Conservation (phyloP, 2,329 filamentous ascomycete genomes). For the Madurella mycetomatis region DNA sequence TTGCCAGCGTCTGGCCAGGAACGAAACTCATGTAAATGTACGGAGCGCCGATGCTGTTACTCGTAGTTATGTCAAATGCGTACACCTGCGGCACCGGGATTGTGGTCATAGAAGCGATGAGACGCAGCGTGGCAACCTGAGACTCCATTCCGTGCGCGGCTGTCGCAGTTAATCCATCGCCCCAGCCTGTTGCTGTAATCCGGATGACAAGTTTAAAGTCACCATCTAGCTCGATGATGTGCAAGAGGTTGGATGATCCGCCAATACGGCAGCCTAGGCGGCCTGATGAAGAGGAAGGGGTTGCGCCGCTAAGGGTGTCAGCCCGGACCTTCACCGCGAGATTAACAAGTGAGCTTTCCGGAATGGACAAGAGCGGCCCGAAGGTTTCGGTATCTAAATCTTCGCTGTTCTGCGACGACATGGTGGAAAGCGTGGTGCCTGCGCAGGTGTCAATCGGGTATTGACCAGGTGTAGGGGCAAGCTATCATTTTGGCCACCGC, state of each 20-base stretch:
- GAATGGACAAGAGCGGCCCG: background rate
- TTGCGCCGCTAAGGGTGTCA: background rate
- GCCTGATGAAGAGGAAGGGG: background rate
- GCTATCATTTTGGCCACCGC: too few species aligned
- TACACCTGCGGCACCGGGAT: constrained; percentile 22
- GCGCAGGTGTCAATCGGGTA: too few species aligned
- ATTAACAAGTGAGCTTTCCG: background rate
- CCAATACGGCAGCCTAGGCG: background rate
- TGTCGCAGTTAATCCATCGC: background rate
- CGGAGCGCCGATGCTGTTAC: constrained; percentile 18
- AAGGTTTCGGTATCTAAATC: background rate
- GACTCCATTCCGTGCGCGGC: constrained; percentile 8
- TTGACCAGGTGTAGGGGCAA: too few species aligned
- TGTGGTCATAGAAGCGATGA: constrained; percentile 3
- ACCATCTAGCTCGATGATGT: constrained; percentile 6
- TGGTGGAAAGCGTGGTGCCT: too few species aligned
- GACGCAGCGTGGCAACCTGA: constrained; percentile 6
- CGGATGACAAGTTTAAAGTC: constrained; percentile 10
- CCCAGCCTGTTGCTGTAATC: constrained; percentile 3
- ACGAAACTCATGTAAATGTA: constrained; percentile 23
- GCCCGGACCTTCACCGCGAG: background rate
- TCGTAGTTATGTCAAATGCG: constrained; percentile 11
- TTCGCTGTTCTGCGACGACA: too few species aligned
- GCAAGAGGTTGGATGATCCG: constrained; percentile 5
- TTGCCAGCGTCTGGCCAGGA: constrained; percentile 9